These are phyloP conservation scores for Blastosporella zonata DNA, from an alignment of 1,284 basidiomycete genomes.

Conservation along the genomic window DNA sequence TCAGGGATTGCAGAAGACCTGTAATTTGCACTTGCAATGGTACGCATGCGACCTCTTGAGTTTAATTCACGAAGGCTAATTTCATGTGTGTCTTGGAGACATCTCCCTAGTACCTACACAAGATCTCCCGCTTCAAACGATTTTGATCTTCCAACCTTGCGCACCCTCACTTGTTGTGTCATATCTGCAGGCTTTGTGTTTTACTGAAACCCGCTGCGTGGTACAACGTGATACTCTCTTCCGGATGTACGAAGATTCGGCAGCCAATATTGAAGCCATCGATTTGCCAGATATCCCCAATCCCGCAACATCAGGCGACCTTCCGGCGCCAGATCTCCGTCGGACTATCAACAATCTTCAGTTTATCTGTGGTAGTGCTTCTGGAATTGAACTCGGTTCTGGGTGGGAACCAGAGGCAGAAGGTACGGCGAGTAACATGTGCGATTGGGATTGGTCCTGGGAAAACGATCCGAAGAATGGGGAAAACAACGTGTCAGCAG, in stretches of 20 bases:
- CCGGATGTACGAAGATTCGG: conserved; percentile 34
- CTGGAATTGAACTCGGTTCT: conserved; percentile 12
- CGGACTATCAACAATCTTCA: conserved; percentile 58
- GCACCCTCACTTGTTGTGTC: conserved; percentile 56
- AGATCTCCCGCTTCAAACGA: conserved; percentile 77
- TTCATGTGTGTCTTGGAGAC: conserved; percentile 45
- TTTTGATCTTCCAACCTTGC: conserved; percentile 67
- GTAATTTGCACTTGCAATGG: conserved; percentile 93
- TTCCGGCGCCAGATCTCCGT: conserved; percentile 53
- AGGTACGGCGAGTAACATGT: conserved; percentile 13
- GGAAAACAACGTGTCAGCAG: conserved; percentile 9
- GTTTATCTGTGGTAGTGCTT: conserved; percentile 37
- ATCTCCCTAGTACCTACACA: conserved; percentile 62
- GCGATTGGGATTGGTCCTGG: conserved; percentile 13
- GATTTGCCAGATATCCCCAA: conserved; percentile 31
- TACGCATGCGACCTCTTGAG: conserved; percentile 31
- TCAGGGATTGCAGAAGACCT: conserved; percentile 79
- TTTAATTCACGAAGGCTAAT: conserved; percentile 11
- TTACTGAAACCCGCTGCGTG: conserved; percentile 47
- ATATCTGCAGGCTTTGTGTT: conserved; percentile 70
- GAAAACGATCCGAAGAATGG: conserved; percentile 3
- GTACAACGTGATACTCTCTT: conserved; percentile 34
- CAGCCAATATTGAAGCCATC: conserved; percentile 13
- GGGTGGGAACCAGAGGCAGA: conserved; percentile 10
- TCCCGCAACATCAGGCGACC: conserved; percentile 24